Conservation (phyloP, 75 land plant species). For the Pinus taeda region DNA sequence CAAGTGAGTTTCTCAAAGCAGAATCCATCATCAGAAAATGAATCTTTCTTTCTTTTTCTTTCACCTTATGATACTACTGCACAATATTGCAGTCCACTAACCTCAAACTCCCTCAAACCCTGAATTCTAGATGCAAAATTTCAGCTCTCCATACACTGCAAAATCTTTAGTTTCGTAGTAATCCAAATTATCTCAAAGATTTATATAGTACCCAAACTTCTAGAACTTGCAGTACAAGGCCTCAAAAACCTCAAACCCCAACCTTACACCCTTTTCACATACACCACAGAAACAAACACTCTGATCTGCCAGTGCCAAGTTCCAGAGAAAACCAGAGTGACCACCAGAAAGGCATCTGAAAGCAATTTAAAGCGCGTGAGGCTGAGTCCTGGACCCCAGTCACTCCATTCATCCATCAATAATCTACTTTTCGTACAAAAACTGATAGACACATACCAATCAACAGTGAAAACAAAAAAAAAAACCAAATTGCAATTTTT, state of each 20-base stretch:
- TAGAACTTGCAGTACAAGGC: not conserved
- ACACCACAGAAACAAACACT: not conserved
- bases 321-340: not conserved
- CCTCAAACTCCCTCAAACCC: not conserved
- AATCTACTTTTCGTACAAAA: not conserved
- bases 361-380: not conserved
- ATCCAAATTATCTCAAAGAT: not conserved
- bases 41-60: not conserved
- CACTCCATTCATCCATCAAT: not conserved
- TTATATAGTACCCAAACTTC: not conserved
- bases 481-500: not conserved
- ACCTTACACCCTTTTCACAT: not conserved
- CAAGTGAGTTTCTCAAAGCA: constrained; percentile 6
- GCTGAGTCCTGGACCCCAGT: not conserved
- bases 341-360: no score
- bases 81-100: not conserved
- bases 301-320: no score
- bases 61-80: not conserved
- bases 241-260: not conserved
- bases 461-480: not conserved
- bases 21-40: not conserved
- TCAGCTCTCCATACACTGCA: not conserved
- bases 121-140: not conserved
- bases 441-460: not conserved
- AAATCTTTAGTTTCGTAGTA: not conserved